Evolutionary conservation across 768 basidiomycete genomes (phyloP).

Genomic region (Baorangia bicolor): DNA sequence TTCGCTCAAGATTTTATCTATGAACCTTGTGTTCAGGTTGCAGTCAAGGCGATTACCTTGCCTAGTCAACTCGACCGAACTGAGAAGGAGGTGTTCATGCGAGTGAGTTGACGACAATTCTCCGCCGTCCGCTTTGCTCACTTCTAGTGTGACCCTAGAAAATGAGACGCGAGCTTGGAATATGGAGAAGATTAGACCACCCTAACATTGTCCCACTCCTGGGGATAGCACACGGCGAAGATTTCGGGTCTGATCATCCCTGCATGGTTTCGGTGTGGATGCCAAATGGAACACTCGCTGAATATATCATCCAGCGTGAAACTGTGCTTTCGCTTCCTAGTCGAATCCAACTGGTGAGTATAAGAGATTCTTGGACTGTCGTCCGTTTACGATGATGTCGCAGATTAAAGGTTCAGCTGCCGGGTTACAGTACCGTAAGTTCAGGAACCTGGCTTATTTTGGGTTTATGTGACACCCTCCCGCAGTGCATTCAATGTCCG

Average conservation of each 20-base stretch:
- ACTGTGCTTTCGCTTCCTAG: background rate
- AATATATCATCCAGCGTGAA: background rate
- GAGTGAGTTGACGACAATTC: background rate
- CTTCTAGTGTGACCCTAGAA: background rate
- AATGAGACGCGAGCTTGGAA: constrained; percentile 1
- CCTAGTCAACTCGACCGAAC: background rate
- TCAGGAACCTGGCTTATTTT: background rate
- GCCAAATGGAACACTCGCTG: background rate
- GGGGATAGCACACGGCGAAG: background rate
- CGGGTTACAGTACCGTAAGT: constrained; percentile 1
- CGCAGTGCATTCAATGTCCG: background rate
- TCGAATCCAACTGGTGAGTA: background rate
- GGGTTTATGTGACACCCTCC: background rate
- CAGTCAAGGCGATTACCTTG: background rate
- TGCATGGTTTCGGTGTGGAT: constrained; percentile 12
- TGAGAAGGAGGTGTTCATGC: background rate
- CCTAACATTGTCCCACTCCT: constrained; percentile 11
- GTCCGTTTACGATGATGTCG: too few relatives aligned
- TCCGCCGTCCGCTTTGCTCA: background rate
- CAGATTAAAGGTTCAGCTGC: too few relatives aligned
- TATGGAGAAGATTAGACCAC: constrained; percentile 8
- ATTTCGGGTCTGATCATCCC: constrained; percentile 1
- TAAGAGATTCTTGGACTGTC: too few relatives aligned
- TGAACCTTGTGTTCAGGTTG: background rate
- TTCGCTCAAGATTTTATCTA: background rate